Conservation (phyloP, 306 rosid species). For the Prunus mira region DNA sequence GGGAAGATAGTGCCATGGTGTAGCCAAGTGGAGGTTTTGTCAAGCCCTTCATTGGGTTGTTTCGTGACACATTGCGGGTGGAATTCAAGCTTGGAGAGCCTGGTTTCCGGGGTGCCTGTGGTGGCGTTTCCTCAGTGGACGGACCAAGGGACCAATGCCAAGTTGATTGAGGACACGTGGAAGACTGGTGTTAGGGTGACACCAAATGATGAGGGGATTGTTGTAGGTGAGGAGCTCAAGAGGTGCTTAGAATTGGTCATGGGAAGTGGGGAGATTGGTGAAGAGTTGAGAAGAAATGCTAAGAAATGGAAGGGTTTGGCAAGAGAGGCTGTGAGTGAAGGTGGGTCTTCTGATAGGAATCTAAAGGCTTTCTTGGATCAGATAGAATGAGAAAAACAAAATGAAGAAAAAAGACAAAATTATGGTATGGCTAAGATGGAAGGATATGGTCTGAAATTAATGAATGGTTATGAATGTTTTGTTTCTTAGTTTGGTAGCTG, state of each 20-base stretch:
- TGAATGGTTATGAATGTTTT: no score
- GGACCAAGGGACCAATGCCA: no score
- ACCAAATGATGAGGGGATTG: no score
- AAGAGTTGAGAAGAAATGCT: conserved; percentile 20
- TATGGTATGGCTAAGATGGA: no score
- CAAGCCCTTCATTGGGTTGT: conserved; percentile 20
- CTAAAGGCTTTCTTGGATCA: conserved; percentile 24
- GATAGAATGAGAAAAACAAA: background rate
- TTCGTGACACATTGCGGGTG: conserved; percentile 38
- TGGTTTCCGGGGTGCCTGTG: conserved; percentile 24
- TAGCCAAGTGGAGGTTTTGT: conserved; percentile 25
- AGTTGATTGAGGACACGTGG: no score
- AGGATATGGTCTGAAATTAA: no score
- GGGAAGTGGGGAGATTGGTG: conserved; percentile 11
- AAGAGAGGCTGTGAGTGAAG: conserved; percentile 28
- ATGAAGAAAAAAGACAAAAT: no score
- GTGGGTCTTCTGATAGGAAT: conserved; percentile 29
- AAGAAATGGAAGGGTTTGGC: conserved; percentile 31
- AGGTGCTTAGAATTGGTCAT: conserved; percentile 14
- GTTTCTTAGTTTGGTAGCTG: no score
- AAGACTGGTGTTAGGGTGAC: no score
- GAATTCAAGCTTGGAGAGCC: conserved; percentile 34
- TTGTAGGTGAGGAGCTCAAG: no score
- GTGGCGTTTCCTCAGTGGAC: conserved; percentile 24
- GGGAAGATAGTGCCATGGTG: conserved; percentile 36